Base-by-base conservation (phyloP, 225 moss, liverwort and hornwort genomes). In the Marchantia polymorpha region DNA sequence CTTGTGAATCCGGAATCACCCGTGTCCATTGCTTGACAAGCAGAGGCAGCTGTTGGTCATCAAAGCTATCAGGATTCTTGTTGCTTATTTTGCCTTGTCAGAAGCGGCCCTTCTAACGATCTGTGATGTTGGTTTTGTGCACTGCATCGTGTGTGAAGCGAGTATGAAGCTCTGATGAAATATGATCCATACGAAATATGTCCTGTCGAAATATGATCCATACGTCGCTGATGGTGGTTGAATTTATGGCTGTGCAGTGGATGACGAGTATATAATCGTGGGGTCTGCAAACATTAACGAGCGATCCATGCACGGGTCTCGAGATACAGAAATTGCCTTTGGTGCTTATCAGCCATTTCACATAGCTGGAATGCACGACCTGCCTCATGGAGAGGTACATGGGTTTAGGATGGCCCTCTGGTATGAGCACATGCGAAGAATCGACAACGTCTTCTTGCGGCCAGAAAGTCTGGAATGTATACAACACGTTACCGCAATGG, bases 201-300 rank as follows among this genome's bases (percentile, higher is more conserved):
- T 39, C 39, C 39, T 66, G 23, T 15, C 17, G 23, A 29, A 66
- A 11, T 29, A 17, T 22, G 12, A 10, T 15, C 10, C 20, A 13
- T 66, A 12, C 25, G 17, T 22, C 3, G 65, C 52, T 73, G 22
- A 50, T 73, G 72, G 52, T 64, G 64, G n/a, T 39, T 39, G 64
- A 64, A 19, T 19, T 48, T 73, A 22, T 77, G 60, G 76, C 61
- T 52, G 12, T 63, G 76, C 58, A 76, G 76, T 76, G 52, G 76
- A 76, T 14, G 92, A 92, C 49, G 92, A 92, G 75, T 92, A 91
- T 69, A 87, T 84, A 13, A 89, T 92, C 26, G 78, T 91, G 0
- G 92, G 92, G 68, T 88, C 88, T 3, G 92, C 92, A 14, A 92
- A 92, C 70, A 89, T 92, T 76, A 92, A 92, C 71, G 89, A 92